Evolutionary conservation across 2,329 filamentous ascomycete genomes (phyloP).

Genomic region (Monosporascus cannonballus): DNA sequence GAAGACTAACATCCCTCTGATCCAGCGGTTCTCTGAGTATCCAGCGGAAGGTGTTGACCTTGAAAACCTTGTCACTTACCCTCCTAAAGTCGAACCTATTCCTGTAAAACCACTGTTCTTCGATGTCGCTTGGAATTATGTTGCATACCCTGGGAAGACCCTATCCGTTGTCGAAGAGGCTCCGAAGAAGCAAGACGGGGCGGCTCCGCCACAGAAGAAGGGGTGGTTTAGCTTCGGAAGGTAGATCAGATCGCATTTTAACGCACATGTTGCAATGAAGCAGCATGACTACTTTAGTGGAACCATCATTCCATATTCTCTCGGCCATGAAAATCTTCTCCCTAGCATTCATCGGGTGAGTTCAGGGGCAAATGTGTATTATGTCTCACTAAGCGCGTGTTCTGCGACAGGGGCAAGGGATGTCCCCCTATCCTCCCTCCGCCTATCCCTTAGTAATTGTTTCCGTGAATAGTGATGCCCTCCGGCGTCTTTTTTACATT

Average conservation of each 20-base stretch:
- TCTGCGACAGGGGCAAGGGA: slow-evolving; percentile 11
- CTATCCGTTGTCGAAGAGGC: slow-evolving; percentile 23
- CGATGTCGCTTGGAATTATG: slow-evolving; percentile 96
- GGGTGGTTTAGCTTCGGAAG: slow-evolving; percentile 74
- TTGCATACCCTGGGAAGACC: slow-evolving; percentile 72
- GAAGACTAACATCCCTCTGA: slow-evolving; percentile 50
- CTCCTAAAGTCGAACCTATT: slow-evolving; percentile 73
- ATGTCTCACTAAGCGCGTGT: slow-evolving; percentile 12
- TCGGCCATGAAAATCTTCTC: too few species aligned
- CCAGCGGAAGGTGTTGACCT: slow-evolving; percentile 66
- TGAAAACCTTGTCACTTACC: slow-evolving; percentile 77
- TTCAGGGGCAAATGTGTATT: not conserved
- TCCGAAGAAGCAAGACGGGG: slow-evolving; percentile 32
- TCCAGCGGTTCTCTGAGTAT: slow-evolving; percentile 72
- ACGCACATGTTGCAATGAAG: not conserved
- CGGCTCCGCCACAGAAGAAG: slow-evolving; percentile 47
- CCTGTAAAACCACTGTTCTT: slow-evolving; percentile 94
- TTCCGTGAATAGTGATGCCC: not conserved
- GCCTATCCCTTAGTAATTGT: slow-evolving; percentile 13
- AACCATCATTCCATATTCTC: too few species aligned
- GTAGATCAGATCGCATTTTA: slow-evolving; percentile 20
- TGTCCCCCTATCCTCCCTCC: not conserved
- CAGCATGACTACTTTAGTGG: not conserved
- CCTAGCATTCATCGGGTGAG: not conserved
- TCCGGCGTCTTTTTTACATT: not conserved